A percentile compares a stretch with the other conserved stretches of the same genome.
Conservation (phyloP, 2,329 filamentous ascomycete species). For the Kalmusia sp. region DNA sequence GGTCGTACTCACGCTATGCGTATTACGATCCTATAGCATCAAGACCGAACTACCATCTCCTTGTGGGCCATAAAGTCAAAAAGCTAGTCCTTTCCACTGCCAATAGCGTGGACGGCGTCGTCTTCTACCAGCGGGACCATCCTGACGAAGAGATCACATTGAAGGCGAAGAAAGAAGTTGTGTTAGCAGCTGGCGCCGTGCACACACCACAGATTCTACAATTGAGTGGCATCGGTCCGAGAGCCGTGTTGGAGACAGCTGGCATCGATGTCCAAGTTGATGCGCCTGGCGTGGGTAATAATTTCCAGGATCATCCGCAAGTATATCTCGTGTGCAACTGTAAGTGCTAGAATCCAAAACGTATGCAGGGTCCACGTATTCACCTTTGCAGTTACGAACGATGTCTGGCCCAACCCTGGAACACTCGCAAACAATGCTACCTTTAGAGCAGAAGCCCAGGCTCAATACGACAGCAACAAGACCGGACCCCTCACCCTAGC, state of each 20-base stretch:
- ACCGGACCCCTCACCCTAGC: slow-evolving; percentile 37
- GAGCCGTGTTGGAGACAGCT: slow-evolving; percentile 27
- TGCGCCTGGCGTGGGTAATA: slow-evolving; percentile 38
- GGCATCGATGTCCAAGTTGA: slow-evolving; percentile 32
- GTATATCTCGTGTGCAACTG: slow-evolving; percentile 29
- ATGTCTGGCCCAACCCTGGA: slow-evolving; percentile 26
- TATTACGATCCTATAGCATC: slow-evolving; percentile 33
- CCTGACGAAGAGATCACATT: slow-evolving; percentile 10
- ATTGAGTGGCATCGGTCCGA: slow-evolving; percentile 38
- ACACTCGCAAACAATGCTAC: slow-evolving; percentile 28
- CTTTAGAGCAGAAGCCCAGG: slow-evolving; percentile 32
- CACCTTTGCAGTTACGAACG: slow-evolving; percentile 16
- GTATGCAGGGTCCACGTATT: neutral
- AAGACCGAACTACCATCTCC: slow-evolving; percentile 33
- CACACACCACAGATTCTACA: slow-evolving; percentile 62
- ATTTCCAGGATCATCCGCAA: slow-evolving; percentile 42
- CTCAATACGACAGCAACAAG: slow-evolving; percentile 32
- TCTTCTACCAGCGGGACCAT: slow-evolving; percentile 12
- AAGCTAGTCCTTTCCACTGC: slow-evolving; percentile 8
- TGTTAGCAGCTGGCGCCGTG: slow-evolving; percentile 65
- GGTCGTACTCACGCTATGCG: slow-evolving; percentile 41
- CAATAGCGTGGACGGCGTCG: slow-evolving; percentile 13
- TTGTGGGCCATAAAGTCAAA: slow-evolving; percentile 23
- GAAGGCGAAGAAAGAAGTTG: slow-evolving; percentile 54
- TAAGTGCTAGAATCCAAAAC: slow-evolving; percentile 11